These are phyloP conservation scores for Hericium erinaceus DNA, from an alignment of 768 basidiomycete species.

Conservation along the genomic window DNA sequence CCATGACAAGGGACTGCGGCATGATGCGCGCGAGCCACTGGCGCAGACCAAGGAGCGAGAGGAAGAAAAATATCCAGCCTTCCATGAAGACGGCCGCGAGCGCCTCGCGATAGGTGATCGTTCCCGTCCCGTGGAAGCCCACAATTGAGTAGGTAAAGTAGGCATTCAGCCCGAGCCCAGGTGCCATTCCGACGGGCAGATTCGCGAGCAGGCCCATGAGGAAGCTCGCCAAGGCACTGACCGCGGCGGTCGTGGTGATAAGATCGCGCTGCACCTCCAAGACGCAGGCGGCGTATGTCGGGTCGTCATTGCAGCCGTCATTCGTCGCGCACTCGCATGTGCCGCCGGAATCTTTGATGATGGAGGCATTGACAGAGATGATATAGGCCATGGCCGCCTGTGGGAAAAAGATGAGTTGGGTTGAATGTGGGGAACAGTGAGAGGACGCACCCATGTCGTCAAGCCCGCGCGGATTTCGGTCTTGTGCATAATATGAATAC, in stretches of 20 bases:
- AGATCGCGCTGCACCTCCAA: constrained; percentile 59
- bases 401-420: background rate
- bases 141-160: constrained; percentile 87
- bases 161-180: constrained; percentile 76
- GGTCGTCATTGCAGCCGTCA: constrained; percentile 46
- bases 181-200: constrained; percentile 83
- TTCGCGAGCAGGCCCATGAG: constrained; percentile 83
- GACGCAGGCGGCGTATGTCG: constrained; percentile 47
- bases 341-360: constrained; percentile 69
- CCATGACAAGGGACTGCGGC: constrained; percentile 78
- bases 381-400: constrained; percentile 83
- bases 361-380: constrained; percentile 79
- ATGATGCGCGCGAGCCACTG: constrained; percentile 87
- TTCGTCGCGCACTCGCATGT: constrained; percentile 65
- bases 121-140: constrained; percentile 69
- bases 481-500: constrained; percentile 25
- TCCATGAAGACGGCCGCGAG: constrained; percentile 82
- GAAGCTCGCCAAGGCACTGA: constrained; percentile 64
- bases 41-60: constrained; percentile 75
- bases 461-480: constrained; percentile 73
- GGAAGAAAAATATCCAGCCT: constrained; percentile 80
- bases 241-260: constrained; percentile 74
- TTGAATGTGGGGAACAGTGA: background rate
- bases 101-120: constrained; percentile 70
- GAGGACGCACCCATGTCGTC: constrained; percentile 66